Evolutionary conservation across 768 basidiomycete genomes (phyloP), one percentile per base, ranked within the genome.

Genomic region (Boletus huronensis): DNA sequence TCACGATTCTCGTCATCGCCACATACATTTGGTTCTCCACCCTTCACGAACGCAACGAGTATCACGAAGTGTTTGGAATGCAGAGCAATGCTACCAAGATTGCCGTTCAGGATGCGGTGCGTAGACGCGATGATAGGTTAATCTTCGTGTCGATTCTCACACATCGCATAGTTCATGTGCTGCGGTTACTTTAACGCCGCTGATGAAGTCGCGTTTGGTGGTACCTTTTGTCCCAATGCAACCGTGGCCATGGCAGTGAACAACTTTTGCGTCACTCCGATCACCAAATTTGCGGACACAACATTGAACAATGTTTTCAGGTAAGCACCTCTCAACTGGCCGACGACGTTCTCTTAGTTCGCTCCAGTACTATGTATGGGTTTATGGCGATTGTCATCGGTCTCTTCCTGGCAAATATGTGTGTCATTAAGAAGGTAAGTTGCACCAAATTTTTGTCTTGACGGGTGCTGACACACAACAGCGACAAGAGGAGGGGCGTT

Each of bases 261-360:
- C 53, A 84, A 78, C 53, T 85, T 86, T 66, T 97, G 93, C 64
- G 86, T 89, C 42, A 77, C 79, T n/a, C 79, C 83, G 28, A 75
- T 88, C 47, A 88, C 87, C 14, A 69, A 69, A 14, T 83, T 80
- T 65, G 84, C 87, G 14, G 90, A 95, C 64, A 74, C 67, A 60
- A 88, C 82, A 17, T 74, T 97, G 57, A 89, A 93, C 68, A 79
- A 89, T 55, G 77, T 87, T 42, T 97, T 96, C 74, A 89, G 92
- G 87, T 91, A 71, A 82, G 39, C 39, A 21, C 23, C 8, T n/a
- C 41, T 10, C 13, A 13, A 21, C 11, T 50, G 3, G 13, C 42
- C 28, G 34, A 21, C 17, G 40, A 28, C 17, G n/a, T 48, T 21
- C 5, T 46, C 28, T 51, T 19, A 49, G 25, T 45, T 11, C 39